phyloP scores from a whole-genome alignment of 192 early-diverging fungal species.

The Coemansia erecta region DNA sequence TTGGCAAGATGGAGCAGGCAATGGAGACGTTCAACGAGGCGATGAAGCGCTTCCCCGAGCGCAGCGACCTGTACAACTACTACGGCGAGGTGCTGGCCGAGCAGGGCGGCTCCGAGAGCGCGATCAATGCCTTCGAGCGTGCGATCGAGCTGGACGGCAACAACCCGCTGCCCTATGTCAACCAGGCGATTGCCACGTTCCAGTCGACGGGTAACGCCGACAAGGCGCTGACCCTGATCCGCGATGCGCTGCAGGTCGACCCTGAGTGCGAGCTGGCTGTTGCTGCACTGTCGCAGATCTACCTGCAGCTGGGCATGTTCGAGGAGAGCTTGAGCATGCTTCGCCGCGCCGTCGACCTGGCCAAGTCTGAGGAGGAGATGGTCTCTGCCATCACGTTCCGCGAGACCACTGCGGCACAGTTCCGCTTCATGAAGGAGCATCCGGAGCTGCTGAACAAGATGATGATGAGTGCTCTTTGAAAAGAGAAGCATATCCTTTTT shows the following conservation, averaged over 20 bases:
- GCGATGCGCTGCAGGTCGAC: conserved; percentile 83
- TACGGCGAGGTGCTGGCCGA: conserved; percentile 94
- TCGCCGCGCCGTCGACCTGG: conserved; percentile 76
- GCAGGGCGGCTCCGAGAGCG: conserved; percentile 78
- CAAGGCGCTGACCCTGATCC: conserved; percentile 72
- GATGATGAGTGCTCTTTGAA: conserved; percentile 9
- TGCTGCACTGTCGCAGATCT: conserved; percentile 73
- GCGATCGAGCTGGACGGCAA: conserved; percentile 75
- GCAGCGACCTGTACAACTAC: conserved; percentile 94
- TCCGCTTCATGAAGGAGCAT: conserved; percentile 57
- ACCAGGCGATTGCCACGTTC: conserved; percentile 83
- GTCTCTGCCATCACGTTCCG: conserved; percentile 74
- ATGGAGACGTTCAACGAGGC: conserved; percentile 80
- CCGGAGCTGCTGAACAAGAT: conserved; percentile 56
- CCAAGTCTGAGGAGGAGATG: conserved; percentile 88
- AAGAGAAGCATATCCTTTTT: not conserved
- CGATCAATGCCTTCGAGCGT: conserved; percentile 82
- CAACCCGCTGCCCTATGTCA: conserved; percentile 97
- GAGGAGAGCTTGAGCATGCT: conserved; percentile 82
- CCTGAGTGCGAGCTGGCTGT: conserved; percentile 95
- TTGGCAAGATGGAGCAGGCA: conserved; percentile 71
- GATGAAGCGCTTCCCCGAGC: conserved; percentile 70
- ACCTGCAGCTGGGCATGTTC: conserved; percentile 82
- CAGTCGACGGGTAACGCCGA: conserved; percentile 74
- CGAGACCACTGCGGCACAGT: conserved; percentile 63